Conservation (phyloP, 345 rosid species). For the Camelina laxa region DNA sequence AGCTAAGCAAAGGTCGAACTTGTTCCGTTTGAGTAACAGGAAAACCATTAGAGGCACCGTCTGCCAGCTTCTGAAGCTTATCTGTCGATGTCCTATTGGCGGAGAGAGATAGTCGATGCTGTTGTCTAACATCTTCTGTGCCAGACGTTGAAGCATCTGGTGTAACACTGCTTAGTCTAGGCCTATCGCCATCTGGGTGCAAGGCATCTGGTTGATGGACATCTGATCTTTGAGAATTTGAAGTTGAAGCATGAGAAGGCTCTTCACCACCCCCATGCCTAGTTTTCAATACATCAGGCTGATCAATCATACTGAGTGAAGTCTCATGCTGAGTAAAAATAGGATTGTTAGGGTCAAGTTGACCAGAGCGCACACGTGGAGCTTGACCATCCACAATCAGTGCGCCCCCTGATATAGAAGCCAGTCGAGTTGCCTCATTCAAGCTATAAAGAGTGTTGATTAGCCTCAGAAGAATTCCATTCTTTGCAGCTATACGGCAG, state of each 20-base stretch:
- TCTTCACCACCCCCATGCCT: constrained; percentile 73
- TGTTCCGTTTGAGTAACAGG: constrained; percentile 69
- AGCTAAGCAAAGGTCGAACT: constrained; percentile 96
- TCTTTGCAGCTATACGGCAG: constrained; percentile 96
- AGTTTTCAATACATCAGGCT: constrained; percentile 59
- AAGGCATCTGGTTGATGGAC: constrained; percentile 57
- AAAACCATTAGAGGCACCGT: constrained; percentile 67
- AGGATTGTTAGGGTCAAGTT: constrained; percentile 67
- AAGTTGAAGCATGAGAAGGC: constrained; percentile 75
- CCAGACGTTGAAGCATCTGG: constrained; percentile 52
- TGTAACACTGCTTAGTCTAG: constrained; percentile 62
- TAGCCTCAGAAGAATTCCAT: constrained; percentile 83
- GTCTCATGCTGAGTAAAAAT: constrained; percentile 64
- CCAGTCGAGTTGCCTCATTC: constrained; percentile 91
- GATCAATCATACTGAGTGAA: constrained; percentile 57
- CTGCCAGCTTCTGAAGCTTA: constrained; percentile 71
- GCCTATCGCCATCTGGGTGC: constrained; percentile 64
- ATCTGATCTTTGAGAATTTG: constrained; percentile 75
- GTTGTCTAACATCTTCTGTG: constrained; percentile 63
- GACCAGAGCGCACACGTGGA: constrained; percentile 79
- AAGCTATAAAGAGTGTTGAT: constrained; percentile 94
- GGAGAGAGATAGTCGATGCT: constrained; percentile 55
- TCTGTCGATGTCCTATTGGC: constrained; percentile 70
- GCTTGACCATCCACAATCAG: constrained; percentile 60
- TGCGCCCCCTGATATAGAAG: constrained; percentile 68